Base-by-base conservation (phyloP, 1,284 basidiomycete genomes). In the Ustilago shanxiensis region DNA sequence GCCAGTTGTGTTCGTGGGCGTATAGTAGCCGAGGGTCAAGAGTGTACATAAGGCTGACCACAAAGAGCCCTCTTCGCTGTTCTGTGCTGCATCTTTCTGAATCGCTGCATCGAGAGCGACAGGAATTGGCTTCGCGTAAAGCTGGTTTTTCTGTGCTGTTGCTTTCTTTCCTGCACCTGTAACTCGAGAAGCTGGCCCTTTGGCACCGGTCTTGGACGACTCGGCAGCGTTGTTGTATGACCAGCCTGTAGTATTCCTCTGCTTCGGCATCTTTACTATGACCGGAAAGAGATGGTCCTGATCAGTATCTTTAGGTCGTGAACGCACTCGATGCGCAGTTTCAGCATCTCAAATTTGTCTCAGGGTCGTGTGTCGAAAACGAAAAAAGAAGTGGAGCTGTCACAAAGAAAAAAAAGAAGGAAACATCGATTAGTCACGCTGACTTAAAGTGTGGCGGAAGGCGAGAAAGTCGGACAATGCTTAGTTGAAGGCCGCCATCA, bases 161-260 rank as follows among this genome's bases (percentile, higher is more conserved):
- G 75, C 76, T 68, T 79, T 80, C 62, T 83, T 83, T 28, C 81
- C 81, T 7, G 77, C 80, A 31, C 81, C 81, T 1, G 66, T 72
- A 3, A 79, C 69, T 7, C 72, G 64, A 11, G 53, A 3, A 18
- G 44, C 50, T 4, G 68, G 41, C 3, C 49, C 63, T 10, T 28
- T 51, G 3, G 65, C 55, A 16, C 60, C 66, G n/a, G 62, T 26
- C 44, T 62, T 61, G 56, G 72, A 61, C 13, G 61, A 41, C 26
- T 66, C 67, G 37, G 72, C 60, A n/a, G 50, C 69, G 45, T 74
- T 74, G 56, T 74, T 71, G 68, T 78, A 78, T 20, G 60, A 52
- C 65, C 68, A 78, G 33, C 76, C 76, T n/a, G 76, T 71, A 18
- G 67, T 71, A 31, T 78, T 78, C 18, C 76, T 54, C 20, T 74